A percentile compares a stretch with the other conserved stretches of the same genome.
These are phyloP conservation scores for Lolium perenne DNA, from an alignment of 176 grass and related monocot genomes.

Conservation along the genomic window DNA sequence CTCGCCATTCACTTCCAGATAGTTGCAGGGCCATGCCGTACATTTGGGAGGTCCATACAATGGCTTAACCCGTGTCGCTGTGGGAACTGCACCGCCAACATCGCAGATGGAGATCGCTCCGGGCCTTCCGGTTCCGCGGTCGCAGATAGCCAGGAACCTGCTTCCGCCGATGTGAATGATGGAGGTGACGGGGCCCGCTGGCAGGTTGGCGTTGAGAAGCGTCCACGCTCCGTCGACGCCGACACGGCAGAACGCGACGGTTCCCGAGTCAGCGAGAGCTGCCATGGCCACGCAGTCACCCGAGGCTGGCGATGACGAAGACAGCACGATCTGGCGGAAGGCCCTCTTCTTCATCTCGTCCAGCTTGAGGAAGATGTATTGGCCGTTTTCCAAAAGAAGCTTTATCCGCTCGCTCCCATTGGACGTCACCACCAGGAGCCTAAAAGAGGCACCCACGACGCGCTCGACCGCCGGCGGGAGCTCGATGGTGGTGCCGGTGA, in stretches of 20 bases:
- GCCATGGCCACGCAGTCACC: slow-evolving; percentile 34
- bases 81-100: not conserved
- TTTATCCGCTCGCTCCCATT: not conserved
- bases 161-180: not conserved
- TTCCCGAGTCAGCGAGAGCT: slow-evolving; percentile 25
- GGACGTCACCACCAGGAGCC: not conserved
- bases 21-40: not conserved
- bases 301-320: not conserved
- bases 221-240: slow-evolving; percentile 17
- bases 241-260: slow-evolving; percentile 39
- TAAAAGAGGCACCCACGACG: slow-evolving; percentile 11
- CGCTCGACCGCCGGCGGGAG: slow-evolving; percentile 37
- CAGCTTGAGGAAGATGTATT: not conserved
- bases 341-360: not conserved
- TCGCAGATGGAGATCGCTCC: slow-evolving; percentile 9
- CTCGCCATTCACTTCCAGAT: slow-evolving; percentile 28
- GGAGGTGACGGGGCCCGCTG: not conserved
- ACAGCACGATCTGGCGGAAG: slow-evolving; percentile 39
- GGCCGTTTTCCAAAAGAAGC: not conserved
- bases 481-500: not conserved
- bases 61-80: not conserved
- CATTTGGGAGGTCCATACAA: not conserved
- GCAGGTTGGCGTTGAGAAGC: slow-evolving; percentile 25
- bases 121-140: not conserved
- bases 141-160: slow-evolving; percentile 5